These are phyloP conservation scores for Auricularia auricula-judae DNA, from an alignment of 768 basidiomycete genomes.

Conservation along the genomic window DNA sequence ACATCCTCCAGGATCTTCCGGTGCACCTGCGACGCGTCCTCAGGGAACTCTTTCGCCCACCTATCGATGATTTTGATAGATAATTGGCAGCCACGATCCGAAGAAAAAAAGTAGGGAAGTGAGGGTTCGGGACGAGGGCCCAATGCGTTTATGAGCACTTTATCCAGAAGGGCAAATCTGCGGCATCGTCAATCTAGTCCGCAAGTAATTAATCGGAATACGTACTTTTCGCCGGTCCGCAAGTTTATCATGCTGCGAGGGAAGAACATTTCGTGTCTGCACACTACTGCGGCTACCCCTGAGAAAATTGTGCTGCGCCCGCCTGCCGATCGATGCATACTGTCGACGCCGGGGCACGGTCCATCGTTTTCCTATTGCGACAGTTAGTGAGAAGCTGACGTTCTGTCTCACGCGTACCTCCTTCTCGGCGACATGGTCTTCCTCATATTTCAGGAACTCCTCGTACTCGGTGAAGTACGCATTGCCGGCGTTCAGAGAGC, in stretches of 20 bases:
- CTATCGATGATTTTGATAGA: neutral
- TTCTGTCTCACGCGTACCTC: neutral
- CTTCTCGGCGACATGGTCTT: neutral
- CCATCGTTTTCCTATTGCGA: neutral
- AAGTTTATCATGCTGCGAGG: neutral
- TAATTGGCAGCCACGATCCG: neutral
- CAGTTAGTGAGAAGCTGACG: too few relatives aligned
- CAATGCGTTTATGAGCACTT: neutral
- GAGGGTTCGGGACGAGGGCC: neutral
- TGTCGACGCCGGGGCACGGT: neutral
- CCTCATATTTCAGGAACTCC: neutral
- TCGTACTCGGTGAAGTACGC: neutral
- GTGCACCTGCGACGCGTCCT: neutral
- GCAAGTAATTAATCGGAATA: neutral
- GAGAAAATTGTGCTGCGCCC: neutral
- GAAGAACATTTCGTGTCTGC: neutral
- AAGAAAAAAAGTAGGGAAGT: neutral
- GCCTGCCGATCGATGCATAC: neutral
- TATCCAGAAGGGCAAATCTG: neutral
- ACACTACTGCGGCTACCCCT: neutral
- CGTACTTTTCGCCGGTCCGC: neutral
- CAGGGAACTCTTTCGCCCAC: neutral
- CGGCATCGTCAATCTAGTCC: neutral
- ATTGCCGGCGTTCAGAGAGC: neutral
- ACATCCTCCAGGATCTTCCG: neutral